A percentile compares a stretch with the other conserved stretches of the same genome.
phyloP scores from a whole-genome alignment of 2,329 filamentous ascomycete genomes.

The Sclerotinia borealis region DNA sequence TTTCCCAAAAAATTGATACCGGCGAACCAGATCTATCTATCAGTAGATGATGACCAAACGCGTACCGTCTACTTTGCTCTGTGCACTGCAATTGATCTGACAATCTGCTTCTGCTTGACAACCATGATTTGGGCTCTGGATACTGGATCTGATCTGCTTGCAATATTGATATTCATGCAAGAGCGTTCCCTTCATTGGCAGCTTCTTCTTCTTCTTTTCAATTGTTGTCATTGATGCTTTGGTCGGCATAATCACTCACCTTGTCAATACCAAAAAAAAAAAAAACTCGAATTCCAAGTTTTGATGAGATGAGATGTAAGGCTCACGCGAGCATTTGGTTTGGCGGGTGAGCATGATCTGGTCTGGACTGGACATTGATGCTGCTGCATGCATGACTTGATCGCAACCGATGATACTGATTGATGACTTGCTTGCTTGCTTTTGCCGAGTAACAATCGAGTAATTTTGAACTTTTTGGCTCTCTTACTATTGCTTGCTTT shows the following conservation, averaged over 20 bases:
- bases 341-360: constrained; percentile 1
- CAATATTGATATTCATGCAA: constrained; percentile 9
- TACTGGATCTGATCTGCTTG: constrained; percentile 3
- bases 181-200: not conserved
- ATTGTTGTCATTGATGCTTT: not conserved
- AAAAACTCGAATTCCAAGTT: not conserved
- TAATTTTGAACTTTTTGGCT: constrained; percentile 2
- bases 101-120: constrained; percentile 4
- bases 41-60: constrained; percentile 5
- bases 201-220: not conserved
- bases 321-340: not conserved
- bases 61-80: constrained; percentile 1
- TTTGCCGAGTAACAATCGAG: constrained; percentile 1
- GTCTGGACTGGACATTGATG: too few relatives aligned
- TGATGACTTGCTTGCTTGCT: not conserved
- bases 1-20: not conserved
- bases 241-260: not conserved
- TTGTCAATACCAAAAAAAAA: too few relatives aligned
- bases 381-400: constrained; percentile 8
- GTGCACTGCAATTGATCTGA: constrained; percentile 9
- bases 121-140: constrained; percentile 2
- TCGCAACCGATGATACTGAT: constrained; percentile 1
- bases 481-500: constrained; percentile 1
- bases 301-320: not conserved
- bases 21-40: constrained; percentile 1